Base-by-base conservation (phyloP, 2,329 filamentous ascomycete genomes). In the Huntiella abstrusa region DNA sequence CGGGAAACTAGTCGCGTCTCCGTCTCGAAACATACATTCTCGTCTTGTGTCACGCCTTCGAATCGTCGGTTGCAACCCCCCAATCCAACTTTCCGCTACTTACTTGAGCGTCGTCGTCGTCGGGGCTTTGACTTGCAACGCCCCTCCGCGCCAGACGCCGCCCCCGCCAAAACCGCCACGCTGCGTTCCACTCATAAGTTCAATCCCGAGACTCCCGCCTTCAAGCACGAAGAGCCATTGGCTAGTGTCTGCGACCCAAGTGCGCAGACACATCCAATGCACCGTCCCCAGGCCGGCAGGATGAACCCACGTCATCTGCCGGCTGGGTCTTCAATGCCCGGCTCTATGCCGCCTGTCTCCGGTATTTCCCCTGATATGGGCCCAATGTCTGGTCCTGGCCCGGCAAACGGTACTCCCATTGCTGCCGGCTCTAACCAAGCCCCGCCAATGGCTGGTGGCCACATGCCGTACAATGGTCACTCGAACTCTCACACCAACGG, bases 291-390 rank as follows among this genome's bases (percentile, higher is more conserved):
- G 65, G 72, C 73, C 75, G 76, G 74, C 73, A 83, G 71, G 77
- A 84, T 84, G 79, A 80, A 77, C 67, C 68, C 68, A 64, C 71
- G 69, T 71, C 76, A 80, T 79, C 75, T 80, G 76, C 75, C 77
- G 75, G 76, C 76, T 74, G 79, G 79, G 71, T 75, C 77, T 64
- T 69, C 69, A 61, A 69, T 73, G 65, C 69, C 66, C 57, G 66
- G 64, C 58, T 62, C 58, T 41, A 32, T 47, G 42, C 33, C 36
- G 15, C 35, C 16, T 13, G 41, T n/a, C n/a, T 22, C 33, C 28
- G 48, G 43, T 43, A 43, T 45, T 13, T 42, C 32, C 19, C 17
- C 37, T 35, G 48, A 50, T 22, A 50, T 50, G 33, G 45, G 41
- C 33, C 19, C 19, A 13, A 28, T 41, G 5, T 34, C 37, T 32